Evolutionary conservation across 176 grass and related monocot species (phyloP), one percentile per base, ranked within the genome.

Genomic region (Avena eriantha): DNA sequence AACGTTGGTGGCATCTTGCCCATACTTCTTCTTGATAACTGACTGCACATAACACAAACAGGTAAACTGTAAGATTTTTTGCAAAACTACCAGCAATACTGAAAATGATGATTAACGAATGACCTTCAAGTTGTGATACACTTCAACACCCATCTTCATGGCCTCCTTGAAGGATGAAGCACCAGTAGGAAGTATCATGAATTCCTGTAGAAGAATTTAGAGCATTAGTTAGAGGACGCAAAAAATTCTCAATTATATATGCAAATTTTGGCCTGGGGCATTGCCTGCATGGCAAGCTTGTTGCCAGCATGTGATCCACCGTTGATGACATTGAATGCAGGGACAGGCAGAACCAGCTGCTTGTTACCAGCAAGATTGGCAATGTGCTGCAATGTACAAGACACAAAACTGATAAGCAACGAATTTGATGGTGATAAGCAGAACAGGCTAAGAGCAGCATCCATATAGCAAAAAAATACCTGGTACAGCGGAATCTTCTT

Each of bases 1-100:
- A 41, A 98, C 94, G 87, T 98, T 98, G 69, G 94, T 96, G 69
- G 97, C 97, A 93, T 98, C 97, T 41, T 94, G 97, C 41, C 97
- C 97, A 21, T 98, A 98, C 84, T 98, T 98, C 92, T 98, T 98
- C 94, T 98, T 98, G 86, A 98, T 98, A 71, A 98, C 90, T 89
- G 90, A 84, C 94, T 94, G 48, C 45, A 86, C 23, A 79, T 19
- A 45, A 26, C 45, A 71, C 45, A 71, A 45, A 69, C 65, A 58
- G 10, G 31, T 6, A 7, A 71, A 69, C 11, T 68, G 7, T 79
- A 15, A 35, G 47, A 47, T 7, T 23, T 33, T 82, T 45, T 17
- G 5, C 16, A 76, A 36, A 39, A n/a, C 16, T 64, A 77, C 10
- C 2, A 45, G 80, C 18, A 2, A 21, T 47, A 9, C 3, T 34